Evolutionary conservation across 164 flowering plant species (phyloP).

Genomic region (Buxus sempervirens): DNA sequence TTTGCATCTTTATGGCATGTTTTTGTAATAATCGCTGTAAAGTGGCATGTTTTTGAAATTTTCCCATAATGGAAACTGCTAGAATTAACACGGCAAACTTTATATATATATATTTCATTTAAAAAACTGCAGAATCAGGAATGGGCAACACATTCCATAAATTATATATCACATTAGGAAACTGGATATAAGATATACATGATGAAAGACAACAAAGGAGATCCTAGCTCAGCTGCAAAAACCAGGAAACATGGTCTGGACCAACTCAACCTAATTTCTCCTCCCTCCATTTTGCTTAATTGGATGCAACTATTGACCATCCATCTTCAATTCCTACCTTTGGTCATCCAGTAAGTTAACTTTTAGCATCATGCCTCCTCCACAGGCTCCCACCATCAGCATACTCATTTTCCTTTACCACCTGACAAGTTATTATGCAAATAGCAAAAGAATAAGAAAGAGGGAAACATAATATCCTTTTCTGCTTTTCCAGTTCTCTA

Average conservation of each 20-base stretch:
- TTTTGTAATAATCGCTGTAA: no score
- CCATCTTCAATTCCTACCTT: conserved; percentile 30
- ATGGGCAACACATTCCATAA: no score
- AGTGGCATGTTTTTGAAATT: no score
- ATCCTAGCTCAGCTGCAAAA: not conserved
- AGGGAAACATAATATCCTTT: no score
- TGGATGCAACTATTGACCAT: conserved; percentile 28
- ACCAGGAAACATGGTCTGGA: not conserved
- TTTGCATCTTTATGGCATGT: no score
- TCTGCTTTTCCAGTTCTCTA: not conserved
- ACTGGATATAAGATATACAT: no score
- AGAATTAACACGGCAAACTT: no score
- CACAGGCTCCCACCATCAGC: conserved; percentile 12
- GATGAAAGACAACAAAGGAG: not conserved
- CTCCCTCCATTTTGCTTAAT: conserved; percentile 21
- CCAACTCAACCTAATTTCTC: conserved; percentile 13
- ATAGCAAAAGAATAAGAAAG: not conserved
- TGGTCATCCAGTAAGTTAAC: conserved; percentile 1
- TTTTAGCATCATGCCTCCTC: conserved; percentile 10
- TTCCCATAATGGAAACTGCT: no score
- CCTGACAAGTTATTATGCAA: conserved; percentile 8
- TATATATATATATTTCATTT: no score
- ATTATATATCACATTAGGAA: no score
- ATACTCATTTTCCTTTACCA: conserved; percentile 7
- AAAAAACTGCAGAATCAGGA: no score